Percentiles rank a stretch among this genome's conserved stretches.
phyloP scores from a whole-genome alignment of 2,329 filamentous ascomycete genomes.

The Saccharata proteae region DNA sequence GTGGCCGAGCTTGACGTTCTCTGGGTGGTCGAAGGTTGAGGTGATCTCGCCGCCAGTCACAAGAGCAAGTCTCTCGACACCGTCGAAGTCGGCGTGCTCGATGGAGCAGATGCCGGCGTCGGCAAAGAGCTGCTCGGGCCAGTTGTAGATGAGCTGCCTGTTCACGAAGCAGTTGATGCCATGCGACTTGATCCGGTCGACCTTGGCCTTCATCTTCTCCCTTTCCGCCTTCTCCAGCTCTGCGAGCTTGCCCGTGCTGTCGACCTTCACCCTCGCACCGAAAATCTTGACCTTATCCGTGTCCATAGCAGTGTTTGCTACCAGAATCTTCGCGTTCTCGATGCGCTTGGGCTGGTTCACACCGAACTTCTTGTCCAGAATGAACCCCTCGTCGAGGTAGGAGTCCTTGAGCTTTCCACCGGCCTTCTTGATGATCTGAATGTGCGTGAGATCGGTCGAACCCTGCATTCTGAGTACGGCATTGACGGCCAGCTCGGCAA shows the following conservation, averaged over 20 bases:
- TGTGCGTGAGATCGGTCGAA: constrained; percentile 89
- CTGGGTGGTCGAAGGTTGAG: constrained; percentile 95
- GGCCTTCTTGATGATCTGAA: constrained; percentile 99
- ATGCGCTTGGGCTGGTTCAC: constrained; percentile 96
- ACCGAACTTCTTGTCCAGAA: constrained; percentile 97
- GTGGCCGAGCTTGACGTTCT: constrained; percentile 88
- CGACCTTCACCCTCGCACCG: constrained; percentile 90
- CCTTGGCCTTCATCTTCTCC: constrained; percentile 99
- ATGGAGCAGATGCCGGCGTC: constrained; percentile 97
- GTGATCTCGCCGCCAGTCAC: constrained; percentile 97
- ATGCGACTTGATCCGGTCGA: constrained; percentile 96
- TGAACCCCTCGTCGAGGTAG: constrained; percentile 96
- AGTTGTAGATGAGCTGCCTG: constrained; percentile 98
- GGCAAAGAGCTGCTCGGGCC: constrained; percentile 97
- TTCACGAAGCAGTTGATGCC: constrained; percentile 99
- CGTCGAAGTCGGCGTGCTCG: constrained; percentile 97
- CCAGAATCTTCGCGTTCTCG: constrained; percentile 95
- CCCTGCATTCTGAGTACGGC: constrained; percentile 82
- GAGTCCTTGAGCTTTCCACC: constrained; percentile 96
- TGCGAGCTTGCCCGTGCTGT: constrained; percentile 91
- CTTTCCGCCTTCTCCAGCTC: constrained; percentile 96
- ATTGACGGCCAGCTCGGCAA: constrained; percentile 78
- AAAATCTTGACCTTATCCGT: constrained; percentile 99
- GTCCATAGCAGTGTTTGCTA: constrained; percentile 98
- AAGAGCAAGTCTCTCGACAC: constrained; percentile 85